phyloP scores from a whole-genome alignment of 2,329 filamentous ascomycete genomes.

The Colletotrichum tabaci region DNA sequence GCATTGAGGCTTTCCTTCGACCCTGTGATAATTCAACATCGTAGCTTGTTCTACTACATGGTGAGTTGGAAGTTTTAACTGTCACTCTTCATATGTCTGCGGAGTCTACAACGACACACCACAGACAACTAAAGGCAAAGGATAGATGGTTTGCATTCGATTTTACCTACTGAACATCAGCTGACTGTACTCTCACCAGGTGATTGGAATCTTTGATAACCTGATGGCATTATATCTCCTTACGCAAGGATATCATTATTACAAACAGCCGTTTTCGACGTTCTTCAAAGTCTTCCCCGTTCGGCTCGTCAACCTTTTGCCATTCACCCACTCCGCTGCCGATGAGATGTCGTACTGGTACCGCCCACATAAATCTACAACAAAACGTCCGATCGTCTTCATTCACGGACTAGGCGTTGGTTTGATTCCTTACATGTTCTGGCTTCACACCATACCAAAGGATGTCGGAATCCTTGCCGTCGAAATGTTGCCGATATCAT shows the following conservation, averaged over 20 bases:
- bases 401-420: slow-evolving; percentile 73
- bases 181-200: slow-evolving; percentile 46
- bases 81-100: too few species aligned
- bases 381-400: slow-evolving; percentile 70
- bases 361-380: slow-evolving; percentile 71
- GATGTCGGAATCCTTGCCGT: slow-evolving; percentile 71
- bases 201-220: slow-evolving; percentile 64
- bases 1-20: slow-evolving; percentile 71
- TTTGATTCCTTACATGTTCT: slow-evolving; percentile 71
- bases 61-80: slow-evolving; percentile 52
- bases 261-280: slow-evolving; percentile 62
- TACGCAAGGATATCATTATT: slow-evolving; percentile 55
- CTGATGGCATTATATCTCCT: slow-evolving; percentile 52
- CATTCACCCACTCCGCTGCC: slow-evolving; percentile 61
- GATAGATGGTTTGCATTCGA: too few species aligned
- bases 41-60: slow-evolving; percentile 71
- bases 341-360: slow-evolving; percentile 71
- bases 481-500: slow-evolving; percentile 72
- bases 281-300: slow-evolving; percentile 66
- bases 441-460: slow-evolving; percentile 55
- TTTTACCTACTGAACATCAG: too few species aligned
- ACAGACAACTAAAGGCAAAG: neutral
- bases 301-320: slow-evolving; percentile 64
- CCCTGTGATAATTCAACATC: slow-evolving; percentile 68
- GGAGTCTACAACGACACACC: neutral